Evolutionary conservation across 768 basidiomycete genomes (phyloP).

Genomic region (Goffeauzyma gilvescens): DNA sequence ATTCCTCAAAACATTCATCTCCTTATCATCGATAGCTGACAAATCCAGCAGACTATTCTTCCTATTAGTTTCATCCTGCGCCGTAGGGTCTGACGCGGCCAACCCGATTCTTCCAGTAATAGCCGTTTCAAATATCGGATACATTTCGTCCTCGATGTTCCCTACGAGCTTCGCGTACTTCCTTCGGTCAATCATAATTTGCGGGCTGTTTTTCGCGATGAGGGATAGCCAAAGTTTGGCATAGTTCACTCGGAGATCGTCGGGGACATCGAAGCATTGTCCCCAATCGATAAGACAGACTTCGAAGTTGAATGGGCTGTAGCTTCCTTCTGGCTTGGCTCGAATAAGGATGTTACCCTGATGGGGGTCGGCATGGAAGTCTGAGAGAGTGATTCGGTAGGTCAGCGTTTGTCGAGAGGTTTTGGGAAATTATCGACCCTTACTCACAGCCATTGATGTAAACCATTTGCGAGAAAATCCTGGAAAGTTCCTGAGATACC

Average conservation of each 20-base stretch:
- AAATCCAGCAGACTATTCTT: slow-evolving; percentile 10
- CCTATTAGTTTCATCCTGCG: neutral
- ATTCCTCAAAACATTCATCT: slow-evolving; percentile 60
- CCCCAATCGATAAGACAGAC: slow-evolving; percentile 85
- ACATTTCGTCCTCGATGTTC: slow-evolving; percentile 77
- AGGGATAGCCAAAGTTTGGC: slow-evolving; percentile 59
- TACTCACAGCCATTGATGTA: slow-evolving; percentile 70
- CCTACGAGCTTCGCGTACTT: slow-evolving; percentile 82
- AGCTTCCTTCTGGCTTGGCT: slow-evolving; percentile 43
- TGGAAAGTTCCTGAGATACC: slow-evolving; percentile 70
- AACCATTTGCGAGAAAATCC: slow-evolving; percentile 89
- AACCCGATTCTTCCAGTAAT: slow-evolving; percentile 66
- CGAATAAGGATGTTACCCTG: slow-evolving; percentile 77
- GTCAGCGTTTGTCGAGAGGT: slow-evolving; percentile 1
- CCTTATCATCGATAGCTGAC: slow-evolving; percentile 38
- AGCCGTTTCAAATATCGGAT: slow-evolving; percentile 84
- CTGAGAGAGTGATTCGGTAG: neutral
- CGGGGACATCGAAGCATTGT: slow-evolving; percentile 62
- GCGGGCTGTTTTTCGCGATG: slow-evolving; percentile 50
- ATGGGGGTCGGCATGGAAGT: slow-evolving; percentile 57
- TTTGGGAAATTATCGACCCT: slow-evolving; percentile 30
- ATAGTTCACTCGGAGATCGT: slow-evolving; percentile 57
- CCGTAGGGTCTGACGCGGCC: slow-evolving; percentile 8
- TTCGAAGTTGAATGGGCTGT: slow-evolving; percentile 84
- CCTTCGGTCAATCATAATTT: slow-evolving; percentile 47